A percentile compares a stretch with the other conserved stretches of the same genome.
Conservation (phyloP, 169 alveolate species). For the Blepharisma undulans region DNA sequence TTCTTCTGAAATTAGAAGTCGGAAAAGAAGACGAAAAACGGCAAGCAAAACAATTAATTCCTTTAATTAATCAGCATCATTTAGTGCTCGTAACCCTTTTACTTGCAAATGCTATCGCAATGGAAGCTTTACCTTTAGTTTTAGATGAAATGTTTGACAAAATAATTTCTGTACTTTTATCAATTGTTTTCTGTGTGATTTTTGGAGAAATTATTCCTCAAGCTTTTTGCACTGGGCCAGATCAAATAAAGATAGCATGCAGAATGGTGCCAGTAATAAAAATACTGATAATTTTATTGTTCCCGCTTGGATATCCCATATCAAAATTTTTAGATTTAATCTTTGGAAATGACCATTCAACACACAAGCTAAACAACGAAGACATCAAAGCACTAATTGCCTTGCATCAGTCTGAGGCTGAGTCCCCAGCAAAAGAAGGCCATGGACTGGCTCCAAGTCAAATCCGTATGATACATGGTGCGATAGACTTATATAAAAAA, state of each 20-base stretch:
- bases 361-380: constrained; percentile 62
- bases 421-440: constrained; percentile 39
- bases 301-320: constrained; percentile 82
- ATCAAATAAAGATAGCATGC: constrained; percentile 88
- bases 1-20: constrained; percentile 80
- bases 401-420: constrained; percentile 53
- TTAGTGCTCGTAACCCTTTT: constrained; percentile 89
- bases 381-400: constrained; percentile 71
- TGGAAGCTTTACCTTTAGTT: constrained; percentile 94
- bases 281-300: constrained; percentile 65
- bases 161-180: constrained; percentile 79
- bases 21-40: constrained; percentile 84
- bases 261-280: constrained; percentile 78
- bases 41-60: constrained; percentile 66
- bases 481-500: constrained; percentile 75
- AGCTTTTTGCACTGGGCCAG: constrained; percentile 93
- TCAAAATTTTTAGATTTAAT: constrained; percentile 81
- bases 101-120: constrained; percentile 88
- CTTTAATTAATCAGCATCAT: constrained; percentile 83
- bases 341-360: constrained; percentile 78
- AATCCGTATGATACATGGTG: constrained; percentile 76
- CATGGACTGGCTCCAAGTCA: constrained; percentile 63
- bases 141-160: constrained; percentile 88
- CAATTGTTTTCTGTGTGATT: constrained; percentile 84
- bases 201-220: constrained; percentile 95